Evolutionary conservation across 345 rosid species (phyloP).

Genomic region (Salix brachista): DNA sequence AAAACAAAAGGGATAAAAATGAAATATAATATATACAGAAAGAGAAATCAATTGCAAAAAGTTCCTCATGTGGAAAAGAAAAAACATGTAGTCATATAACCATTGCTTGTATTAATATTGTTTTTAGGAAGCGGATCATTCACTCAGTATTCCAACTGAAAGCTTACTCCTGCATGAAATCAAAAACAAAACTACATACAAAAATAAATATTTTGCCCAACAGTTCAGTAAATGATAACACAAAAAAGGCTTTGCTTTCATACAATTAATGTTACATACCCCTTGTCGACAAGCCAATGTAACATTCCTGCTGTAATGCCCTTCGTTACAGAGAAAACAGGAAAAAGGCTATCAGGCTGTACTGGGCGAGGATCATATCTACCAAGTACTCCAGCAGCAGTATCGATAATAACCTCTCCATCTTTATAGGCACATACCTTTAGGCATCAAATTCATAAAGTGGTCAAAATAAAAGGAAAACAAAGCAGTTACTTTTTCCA

Average conservation of each 20-base stretch:
- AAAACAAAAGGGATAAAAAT: not conserved
- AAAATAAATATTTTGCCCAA: not conserved
- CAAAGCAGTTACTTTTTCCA: not conserved
- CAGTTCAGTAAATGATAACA: not conserved
- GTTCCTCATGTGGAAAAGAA: not conserved
- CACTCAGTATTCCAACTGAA: not conserved
- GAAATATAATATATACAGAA: not conserved
- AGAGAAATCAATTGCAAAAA: not conserved
- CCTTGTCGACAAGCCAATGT: slow-evolving; percentile 86
- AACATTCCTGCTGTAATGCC: slow-evolving; percentile 93
- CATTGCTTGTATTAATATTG: not conserved
- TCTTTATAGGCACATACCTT: slow-evolving; percentile 97
- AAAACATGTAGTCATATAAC: not conserved
- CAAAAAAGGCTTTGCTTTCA: slow-evolving; percentile 8
- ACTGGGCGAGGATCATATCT: slow-evolving; percentile 98
- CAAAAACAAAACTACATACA: not conserved
- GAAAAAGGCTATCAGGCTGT: slow-evolving; percentile 82
- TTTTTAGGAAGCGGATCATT: not conserved
- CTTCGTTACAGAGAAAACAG: slow-evolving; percentile 86
- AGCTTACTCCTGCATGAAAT: not conserved
- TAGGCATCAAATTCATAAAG: slow-evolving; percentile 10
- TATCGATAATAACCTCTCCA: slow-evolving; percentile 87
- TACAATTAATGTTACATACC: slow-evolving; percentile 40
- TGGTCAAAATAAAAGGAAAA: slow-evolving; percentile 2
- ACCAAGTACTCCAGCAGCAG: slow-evolving; percentile 95